Evolutionary conservation across 2,329 filamentous ascomycete genomes (phyloP).

Genomic region (Phaeoacremonium minimum): DNA sequence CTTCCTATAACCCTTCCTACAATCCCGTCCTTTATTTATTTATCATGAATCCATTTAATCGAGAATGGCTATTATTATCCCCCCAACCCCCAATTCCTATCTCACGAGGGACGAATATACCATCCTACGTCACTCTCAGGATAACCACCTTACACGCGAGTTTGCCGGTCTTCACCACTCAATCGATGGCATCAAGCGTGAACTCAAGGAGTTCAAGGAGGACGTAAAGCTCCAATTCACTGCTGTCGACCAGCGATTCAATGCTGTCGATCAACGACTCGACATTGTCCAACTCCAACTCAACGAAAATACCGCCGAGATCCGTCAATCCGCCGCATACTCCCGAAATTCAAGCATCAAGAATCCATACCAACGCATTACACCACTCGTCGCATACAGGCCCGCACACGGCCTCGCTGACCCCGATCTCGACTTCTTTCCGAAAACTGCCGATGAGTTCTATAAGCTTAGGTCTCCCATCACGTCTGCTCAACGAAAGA

Average conservation of each 20-base stretch:
- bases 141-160: background rate
- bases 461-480: background rate
- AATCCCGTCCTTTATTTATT: background rate
- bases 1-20: background rate
- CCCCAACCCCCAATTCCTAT: background rate
- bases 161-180: conserved; percentile 1
- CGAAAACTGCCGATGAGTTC: background rate
- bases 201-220: conserved; percentile 2
- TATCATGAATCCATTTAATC: background rate
- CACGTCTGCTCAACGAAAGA: background rate
- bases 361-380: background rate
- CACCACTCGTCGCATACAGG: background rate
- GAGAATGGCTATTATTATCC: background rate
- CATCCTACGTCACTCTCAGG: background rate
- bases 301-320: background rate
- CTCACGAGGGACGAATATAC: conserved; percentile 1
- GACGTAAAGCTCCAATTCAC: background rate
- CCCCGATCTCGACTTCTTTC: background rate
- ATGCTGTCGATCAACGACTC: conserved; percentile 1
- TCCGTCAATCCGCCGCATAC: background rate
- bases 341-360: background rate
- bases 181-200: conserved; percentile 1
- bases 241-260: background rate
- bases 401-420: background rate
- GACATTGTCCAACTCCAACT: conserved; percentile 1